phyloP scores from a whole-genome alignment of 768 basidiomycete genomes.

The Leccinum truebloodii region DNA sequence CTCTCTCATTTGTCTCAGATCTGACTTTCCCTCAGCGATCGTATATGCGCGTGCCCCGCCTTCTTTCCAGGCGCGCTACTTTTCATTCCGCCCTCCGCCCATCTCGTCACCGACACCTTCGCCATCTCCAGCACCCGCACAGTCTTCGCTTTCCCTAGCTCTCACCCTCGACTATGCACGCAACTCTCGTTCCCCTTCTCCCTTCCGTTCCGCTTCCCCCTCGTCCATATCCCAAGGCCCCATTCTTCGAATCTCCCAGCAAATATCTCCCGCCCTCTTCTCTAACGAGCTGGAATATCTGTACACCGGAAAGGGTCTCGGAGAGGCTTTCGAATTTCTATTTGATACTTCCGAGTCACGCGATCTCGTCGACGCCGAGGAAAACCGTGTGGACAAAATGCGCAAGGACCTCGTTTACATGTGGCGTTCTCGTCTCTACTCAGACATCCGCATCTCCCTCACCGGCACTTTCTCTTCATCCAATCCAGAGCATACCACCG shows the following conservation, averaged over 20 bases:
- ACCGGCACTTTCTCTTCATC: constrained; percentile 65
- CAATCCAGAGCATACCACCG: constrained; percentile 69
- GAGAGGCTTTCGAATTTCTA: constrained; percentile 84
- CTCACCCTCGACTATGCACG: constrained; percentile 44
- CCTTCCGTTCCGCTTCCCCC: constrained; percentile 46
- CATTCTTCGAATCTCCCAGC: constrained; percentile 62
- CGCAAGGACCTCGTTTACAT: constrained; percentile 94
- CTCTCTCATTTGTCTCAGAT: constrained; percentile 1
- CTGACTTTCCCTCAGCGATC: constrained; percentile 56
- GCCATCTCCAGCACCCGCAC: constrained; percentile 51
- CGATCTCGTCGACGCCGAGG: constrained; percentile 49
- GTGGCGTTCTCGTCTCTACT: constrained; percentile 95
- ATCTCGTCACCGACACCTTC: constrained; percentile 52
- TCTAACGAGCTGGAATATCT: constrained; percentile 91
- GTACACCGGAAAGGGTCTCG: constrained; percentile 89
- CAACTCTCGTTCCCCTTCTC: constrained; percentile 48
- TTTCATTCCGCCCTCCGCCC: constrained; percentile 68
- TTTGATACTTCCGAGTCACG: constrained; percentile 59
- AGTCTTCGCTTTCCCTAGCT: constrained; percentile 62
- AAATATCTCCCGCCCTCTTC: constrained; percentile 79
- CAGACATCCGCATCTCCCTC: constrained; percentile 84
- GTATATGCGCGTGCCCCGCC: constrained; percentile 95
- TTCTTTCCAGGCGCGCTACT: constrained; percentile 87
- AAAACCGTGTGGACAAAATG: constrained; percentile 75
- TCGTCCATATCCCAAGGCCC: constrained; percentile 43